These are phyloP conservation scores for Talaromyces piceae DNA, from an alignment of 2,329 filamentous ascomycete genomes.

Conservation along the genomic window DNA sequence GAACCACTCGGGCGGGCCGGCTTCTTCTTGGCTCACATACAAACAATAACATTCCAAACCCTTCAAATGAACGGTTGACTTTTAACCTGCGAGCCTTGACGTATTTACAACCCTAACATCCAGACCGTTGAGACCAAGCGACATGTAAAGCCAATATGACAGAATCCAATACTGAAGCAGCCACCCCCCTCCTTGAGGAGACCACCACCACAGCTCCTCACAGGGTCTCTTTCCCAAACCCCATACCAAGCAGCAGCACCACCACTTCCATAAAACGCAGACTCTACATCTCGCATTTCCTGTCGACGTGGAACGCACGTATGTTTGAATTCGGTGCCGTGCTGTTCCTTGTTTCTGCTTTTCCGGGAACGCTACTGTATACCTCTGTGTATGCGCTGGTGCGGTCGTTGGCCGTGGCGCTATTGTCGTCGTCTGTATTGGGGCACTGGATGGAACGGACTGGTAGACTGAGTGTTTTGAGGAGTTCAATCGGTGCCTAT, in stretches of 20 bases:
- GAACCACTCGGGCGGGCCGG: neutral
- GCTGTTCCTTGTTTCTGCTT: constrained; percentile 51
- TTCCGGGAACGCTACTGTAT: constrained; percentile 54
- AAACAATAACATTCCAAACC: too few relatives aligned
- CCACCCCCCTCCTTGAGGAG: neutral
- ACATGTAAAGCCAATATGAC: too few relatives aligned
- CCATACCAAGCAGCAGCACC: too few relatives aligned
- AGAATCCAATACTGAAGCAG: neutral
- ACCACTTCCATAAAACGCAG: neutral
- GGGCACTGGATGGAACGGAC: too few relatives aligned
- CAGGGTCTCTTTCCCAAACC: too few relatives aligned
- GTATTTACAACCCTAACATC: too few relatives aligned
- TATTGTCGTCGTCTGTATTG: constrained; percentile 52
- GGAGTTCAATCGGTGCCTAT: constrained; percentile 39
- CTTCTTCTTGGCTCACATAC: too few relatives aligned
- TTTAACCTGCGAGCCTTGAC: too few relatives aligned
- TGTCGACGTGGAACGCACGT: constrained; percentile 59
- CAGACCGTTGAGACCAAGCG: too few relatives aligned
- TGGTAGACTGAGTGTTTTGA: constrained; percentile 57
- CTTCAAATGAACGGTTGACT: too few relatives aligned
- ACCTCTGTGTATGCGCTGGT: constrained; percentile 62
- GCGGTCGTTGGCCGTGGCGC: constrained; percentile 50
- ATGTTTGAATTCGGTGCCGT: constrained; percentile 58
- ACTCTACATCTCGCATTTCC: constrained; percentile 50
- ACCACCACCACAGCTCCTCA: neutral